Base-by-base conservation (phyloP, 352 stramenopile species). In the Saprolegnia diclina region DNA sequence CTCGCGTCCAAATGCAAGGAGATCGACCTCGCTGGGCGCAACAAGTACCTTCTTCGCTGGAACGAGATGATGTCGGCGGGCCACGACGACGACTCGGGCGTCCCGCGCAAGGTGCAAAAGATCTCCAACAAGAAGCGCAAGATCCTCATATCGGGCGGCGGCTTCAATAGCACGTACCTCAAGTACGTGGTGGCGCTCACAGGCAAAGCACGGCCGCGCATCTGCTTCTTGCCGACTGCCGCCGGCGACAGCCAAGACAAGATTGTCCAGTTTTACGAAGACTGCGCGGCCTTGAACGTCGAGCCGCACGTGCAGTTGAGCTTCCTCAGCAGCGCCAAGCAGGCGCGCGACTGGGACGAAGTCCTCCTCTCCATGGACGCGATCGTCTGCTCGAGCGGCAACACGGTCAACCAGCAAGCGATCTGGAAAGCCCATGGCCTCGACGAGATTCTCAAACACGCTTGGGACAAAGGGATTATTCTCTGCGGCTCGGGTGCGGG, bases 351-450 rank as follows among this genome's bases (percentile, higher is more conserved):
- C 22, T 69, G 46, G n/a, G 63, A 69, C 53, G 63, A 69, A 16
- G 38, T 69, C 4, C 63, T 69, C 10, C 38, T 69, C 16, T 69
- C 63, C 22, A 69, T 69, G 63, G 63, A 69, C 26, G 63, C 63
- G 26, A 69, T 69, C 24, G 46, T 69, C 7, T 69, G 63, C n/a
- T 69, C 63, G 2, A 45, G 63, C 13, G 63, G 63, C 14, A 69
- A 69, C 38, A 69, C 63, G 35, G 21, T 69, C 26, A 69, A 69
- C 40, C 63, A 69, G 22, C 63, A 69, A 62, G 63, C 63, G 16
- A 69, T 69, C 38, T 69, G 63, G 63, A 52, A 52, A 10, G 63
- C 63, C 37, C 63, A 69, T 19, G 63, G 63, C 48, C 62, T 69
- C 38, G 63, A 69, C 37, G 54, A 61, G 19, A 29, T 69, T n/a